phyloP scores from a whole-genome alignment of 176 grass and related monocot genomes.

The Carex cristatella region DNA sequence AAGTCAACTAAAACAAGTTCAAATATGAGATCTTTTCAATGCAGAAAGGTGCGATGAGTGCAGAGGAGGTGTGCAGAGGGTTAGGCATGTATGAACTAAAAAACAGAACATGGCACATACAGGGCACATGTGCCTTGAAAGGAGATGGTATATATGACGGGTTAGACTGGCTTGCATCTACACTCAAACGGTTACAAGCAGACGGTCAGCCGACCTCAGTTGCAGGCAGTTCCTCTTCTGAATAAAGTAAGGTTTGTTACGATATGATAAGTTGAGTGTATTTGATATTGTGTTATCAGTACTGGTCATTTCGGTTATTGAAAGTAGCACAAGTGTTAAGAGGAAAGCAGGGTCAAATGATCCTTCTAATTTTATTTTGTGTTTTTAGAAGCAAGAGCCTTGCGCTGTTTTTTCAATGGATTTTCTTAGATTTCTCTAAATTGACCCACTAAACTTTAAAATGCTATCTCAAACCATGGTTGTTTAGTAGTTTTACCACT shows the following conservation, averaged over 20 bases:
- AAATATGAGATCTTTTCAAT: constrained; percentile 6
- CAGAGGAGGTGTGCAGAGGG: constrained; percentile 60
- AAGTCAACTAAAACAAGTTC: neutral
- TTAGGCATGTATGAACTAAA: constrained; percentile 58
- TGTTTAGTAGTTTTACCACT: neutral
- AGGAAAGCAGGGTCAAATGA: neutral
- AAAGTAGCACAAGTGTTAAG: neutral
- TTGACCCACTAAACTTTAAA: neutral
- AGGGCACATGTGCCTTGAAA: constrained; percentile 70
- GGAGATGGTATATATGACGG: constrained; percentile 92
- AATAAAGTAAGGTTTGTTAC: constrained; percentile 7
- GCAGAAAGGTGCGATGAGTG: constrained; percentile 77
- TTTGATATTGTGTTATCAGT: neutral
- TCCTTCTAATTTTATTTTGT: neutral
- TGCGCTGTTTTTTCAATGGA: neutral
- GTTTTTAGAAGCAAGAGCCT: neutral
- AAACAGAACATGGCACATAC: constrained; percentile 78
- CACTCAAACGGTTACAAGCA: constrained; percentile 62
- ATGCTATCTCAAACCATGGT: neutral
- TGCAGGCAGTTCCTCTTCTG: constrained; percentile 35
- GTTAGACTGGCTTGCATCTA: constrained; percentile 80
- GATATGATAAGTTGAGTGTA: neutral
- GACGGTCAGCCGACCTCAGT: constrained; percentile 56
- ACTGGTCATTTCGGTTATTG: neutral
- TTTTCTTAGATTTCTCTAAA: neutral